A percentile compares a stretch with the other conserved stretches of the same genome.
phyloP scores from a whole-genome alignment of 352 stramenopile genomes.

The Globisporangium perplexum region DNA sequence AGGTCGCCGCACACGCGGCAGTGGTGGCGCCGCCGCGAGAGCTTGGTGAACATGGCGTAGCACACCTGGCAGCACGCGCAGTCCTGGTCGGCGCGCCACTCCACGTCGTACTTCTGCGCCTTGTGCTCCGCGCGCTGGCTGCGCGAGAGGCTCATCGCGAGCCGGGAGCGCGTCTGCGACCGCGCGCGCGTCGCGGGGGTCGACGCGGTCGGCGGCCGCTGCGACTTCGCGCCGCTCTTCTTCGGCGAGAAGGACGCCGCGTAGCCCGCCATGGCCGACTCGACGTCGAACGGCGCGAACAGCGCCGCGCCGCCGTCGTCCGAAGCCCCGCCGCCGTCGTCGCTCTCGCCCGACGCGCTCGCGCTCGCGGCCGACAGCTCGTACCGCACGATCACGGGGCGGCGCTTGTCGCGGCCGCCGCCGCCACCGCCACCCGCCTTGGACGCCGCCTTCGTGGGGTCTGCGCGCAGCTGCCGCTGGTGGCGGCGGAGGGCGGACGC shows the following conservation, averaged over 20 bases:
- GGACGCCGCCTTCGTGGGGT: too few species aligned
- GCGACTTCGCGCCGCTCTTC: conserved; percentile 1
- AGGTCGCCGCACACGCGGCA: conserved; percentile 76
- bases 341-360: conserved; percentile 7
- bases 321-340: conserved; percentile 5
- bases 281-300: conserved; percentile 14
- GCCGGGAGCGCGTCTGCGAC: conserved; percentile 21
- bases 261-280: conserved; percentile 19
- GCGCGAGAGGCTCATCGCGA: conserved; percentile 14
- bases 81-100: conserved; percentile 57
- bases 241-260: conserved; percentile 20
- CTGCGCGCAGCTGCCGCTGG: conserved; percentile 8
- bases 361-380: not conserved
- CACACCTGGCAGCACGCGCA: conserved; percentile 61
- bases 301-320: conserved; percentile 5
- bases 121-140: conserved; percentile 15
- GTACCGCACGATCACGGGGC: conserved; percentile 35
- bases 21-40: conserved; percentile 69
- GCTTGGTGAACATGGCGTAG: conserved; percentile 64
- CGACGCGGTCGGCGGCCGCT: not conserved
- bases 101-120: conserved; percentile 66
- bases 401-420: conserved; percentile 20
- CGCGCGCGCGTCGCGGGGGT: conserved; percentile 23
- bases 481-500: conserved; percentile 1
- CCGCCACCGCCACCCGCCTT: conserved; percentile 12